Evolutionary conservation across 2,329 filamentous ascomycete species (phyloP).

Genomic region (Pochonia chlamydosporia): DNA sequence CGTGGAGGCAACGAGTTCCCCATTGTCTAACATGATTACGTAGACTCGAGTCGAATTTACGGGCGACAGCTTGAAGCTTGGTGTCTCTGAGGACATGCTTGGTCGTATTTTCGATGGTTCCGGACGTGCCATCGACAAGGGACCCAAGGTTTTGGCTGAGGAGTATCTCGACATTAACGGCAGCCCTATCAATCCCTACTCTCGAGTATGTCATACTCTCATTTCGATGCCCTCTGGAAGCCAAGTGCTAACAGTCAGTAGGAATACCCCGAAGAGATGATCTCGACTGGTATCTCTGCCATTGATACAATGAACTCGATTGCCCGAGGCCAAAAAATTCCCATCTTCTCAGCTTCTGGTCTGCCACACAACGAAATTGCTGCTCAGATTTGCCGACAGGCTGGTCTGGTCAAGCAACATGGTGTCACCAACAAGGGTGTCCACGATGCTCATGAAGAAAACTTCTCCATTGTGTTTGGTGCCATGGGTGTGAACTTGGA

Average conservation of each 20-base stretch:
- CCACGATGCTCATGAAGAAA: slow-evolving; percentile 95
- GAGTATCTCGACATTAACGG: slow-evolving; percentile 99
- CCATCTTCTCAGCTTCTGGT: slow-evolving; percentile 97
- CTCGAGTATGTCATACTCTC: slow-evolving; percentile 56
- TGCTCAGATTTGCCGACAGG: slow-evolving; percentile 96
- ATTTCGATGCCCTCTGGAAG: background rate
- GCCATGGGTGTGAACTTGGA: slow-evolving; percentile 99
- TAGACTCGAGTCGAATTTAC: slow-evolving; percentile 97
- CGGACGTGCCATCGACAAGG: slow-evolving; percentile 96
- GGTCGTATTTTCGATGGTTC: slow-evolving; percentile 98
- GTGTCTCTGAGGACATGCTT: slow-evolving; percentile 99
- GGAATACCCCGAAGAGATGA: slow-evolving; percentile 99
- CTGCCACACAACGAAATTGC: slow-evolving; percentile 99
- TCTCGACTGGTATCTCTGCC: slow-evolving; percentile 97
- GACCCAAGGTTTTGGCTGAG: slow-evolving; percentile 94
- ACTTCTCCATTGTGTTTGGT: slow-evolving; percentile 99
- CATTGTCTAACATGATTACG: slow-evolving; percentile 18
- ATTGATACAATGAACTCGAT: slow-evolving; percentile 99
- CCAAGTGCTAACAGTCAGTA: slow-evolving; percentile 30
- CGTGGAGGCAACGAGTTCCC: no score
- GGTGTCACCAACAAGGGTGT: slow-evolving; percentile 84
- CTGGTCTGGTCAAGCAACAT: slow-evolving; percentile 77
- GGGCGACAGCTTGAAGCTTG: slow-evolving; percentile 94
- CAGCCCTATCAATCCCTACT: slow-evolving; percentile 96
- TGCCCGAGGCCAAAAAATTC: slow-evolving; percentile 98